Evolutionary conservation across 257 asterid species (phyloP).

Genomic region (Vinca minor): DNA sequence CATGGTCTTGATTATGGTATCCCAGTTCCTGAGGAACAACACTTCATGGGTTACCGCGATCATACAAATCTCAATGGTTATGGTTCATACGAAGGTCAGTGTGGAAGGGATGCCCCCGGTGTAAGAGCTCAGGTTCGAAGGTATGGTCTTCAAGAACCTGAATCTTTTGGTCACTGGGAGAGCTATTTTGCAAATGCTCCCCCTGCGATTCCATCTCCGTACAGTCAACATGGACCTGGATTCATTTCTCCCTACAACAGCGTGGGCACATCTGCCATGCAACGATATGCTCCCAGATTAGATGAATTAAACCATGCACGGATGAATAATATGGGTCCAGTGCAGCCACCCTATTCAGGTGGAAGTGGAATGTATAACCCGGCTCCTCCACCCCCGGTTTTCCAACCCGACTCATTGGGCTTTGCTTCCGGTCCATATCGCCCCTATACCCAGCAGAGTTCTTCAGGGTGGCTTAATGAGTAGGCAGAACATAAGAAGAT

Average conservation of each 20-base stretch:
- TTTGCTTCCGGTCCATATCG: constrained; percentile 47
- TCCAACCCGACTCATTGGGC: constrained; percentile 24
- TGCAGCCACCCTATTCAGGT: constrained; percentile 14
- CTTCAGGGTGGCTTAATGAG: constrained; percentile 72
- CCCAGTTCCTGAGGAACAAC: constrained; percentile 19
- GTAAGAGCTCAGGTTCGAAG: constrained; percentile 17
- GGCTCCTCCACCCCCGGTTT: not conserved
- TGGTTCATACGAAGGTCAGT: no score
- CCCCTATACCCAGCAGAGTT: constrained; percentile 31
- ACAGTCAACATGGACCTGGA: constrained; percentile 15
- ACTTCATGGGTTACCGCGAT: constrained; percentile 16
- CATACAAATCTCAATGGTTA: constrained; percentile 13
- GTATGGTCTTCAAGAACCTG: constrained; percentile 22
- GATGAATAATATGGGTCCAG: constrained; percentile 20
- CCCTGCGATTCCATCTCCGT: constrained; percentile 12
- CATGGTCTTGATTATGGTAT: constrained; percentile 26
- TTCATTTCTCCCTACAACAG: constrained; percentile 20
- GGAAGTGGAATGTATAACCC: constrained; percentile 14
- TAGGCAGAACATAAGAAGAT: constrained; percentile 28
- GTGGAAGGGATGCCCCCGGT: constrained; percentile 23
- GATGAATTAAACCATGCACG: constrained; percentile 32
- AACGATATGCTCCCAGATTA: constrained; percentile 48
- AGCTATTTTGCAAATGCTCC: constrained; percentile 3
- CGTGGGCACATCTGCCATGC: constrained; percentile 32
- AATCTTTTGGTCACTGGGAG: constrained; percentile 15